phyloP scores from a whole-genome alignment of 2,329 filamentous ascomycete genomes.

The Bertia moriformis region DNA sequence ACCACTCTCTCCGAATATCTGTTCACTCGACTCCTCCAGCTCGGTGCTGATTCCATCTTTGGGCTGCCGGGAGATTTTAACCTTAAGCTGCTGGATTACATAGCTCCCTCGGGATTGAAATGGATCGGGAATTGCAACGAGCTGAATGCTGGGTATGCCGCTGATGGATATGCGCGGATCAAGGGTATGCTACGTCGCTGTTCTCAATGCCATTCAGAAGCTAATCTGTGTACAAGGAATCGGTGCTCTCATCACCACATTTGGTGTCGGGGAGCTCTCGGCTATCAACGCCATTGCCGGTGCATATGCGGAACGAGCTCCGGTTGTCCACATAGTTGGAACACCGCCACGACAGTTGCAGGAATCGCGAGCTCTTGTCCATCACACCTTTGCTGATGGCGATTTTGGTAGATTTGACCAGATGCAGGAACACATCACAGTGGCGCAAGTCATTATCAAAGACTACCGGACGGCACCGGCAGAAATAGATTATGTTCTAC shows the following conservation, averaged over 20 bases:
- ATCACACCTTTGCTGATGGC: conserved; percentile 40
- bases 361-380: conserved; percentile 24
- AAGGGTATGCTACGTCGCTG: conserved; percentile 18
- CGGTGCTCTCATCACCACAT: conserved; percentile 36
- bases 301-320: conserved; percentile 37
- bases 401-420: conserved; percentile 33
- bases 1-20: neutral
- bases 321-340: conserved; percentile 43
- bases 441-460: conserved; percentile 28
- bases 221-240: conserved; percentile 10
- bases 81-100: neutral
- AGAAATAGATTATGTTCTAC: conserved; percentile 33
- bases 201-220: neutral
- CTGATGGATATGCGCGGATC: conserved; percentile 40
- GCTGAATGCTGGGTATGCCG: conserved; percentile 40
- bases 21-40: neutral
- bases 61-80: neutral
- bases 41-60: neutral
- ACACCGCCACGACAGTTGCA: conserved; percentile 28
- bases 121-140: conserved; percentile 23
- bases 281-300: conserved; percentile 44
- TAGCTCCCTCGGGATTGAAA: neutral
- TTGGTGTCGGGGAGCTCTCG: conserved; percentile 42
- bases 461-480: conserved; percentile 27
- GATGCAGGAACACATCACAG: conserved; percentile 31